Base-by-base conservation (phyloP, 2,329 filamentous ascomycete species). In the Fusarium sp. region DNA sequence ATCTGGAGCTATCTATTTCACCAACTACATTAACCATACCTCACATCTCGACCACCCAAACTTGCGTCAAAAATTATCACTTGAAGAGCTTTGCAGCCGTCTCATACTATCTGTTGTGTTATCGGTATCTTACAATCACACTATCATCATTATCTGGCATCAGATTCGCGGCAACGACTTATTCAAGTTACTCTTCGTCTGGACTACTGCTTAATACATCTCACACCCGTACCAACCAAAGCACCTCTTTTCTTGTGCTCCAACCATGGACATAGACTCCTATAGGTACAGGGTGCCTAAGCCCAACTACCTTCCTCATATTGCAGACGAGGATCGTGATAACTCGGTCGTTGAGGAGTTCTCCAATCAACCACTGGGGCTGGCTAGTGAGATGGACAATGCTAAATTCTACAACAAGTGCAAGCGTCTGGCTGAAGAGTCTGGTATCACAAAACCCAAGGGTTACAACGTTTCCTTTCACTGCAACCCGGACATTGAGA, bases 401-500 rank as follows among this genome's bases (percentile, higher is more conserved):
- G 87, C 85, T 69, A 85, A 85, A 67, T 90, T 86, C 79, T 87
- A 87, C 74, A 85, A 85, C 79, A 89, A 89, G 80, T 88, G 88
- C 81, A 89, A 88, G 79, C 86, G 86, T 61, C 82, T 86, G 28
- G 89, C 88, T 30, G 84, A 88, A 67, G 85, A 89, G 58, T 88
- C 94, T 82, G 92, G 91, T 75, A 94, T 98, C 78, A 90, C 91
- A 59, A 89, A 91, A 41, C 95, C 96, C 4, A 92, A 93, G 79
- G 95, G 95, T 76, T 95, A 97, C 84, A 95, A 89, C 38, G 96
- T 99, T 52, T 98, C 96, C 15, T 98, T 95, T 84, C 96, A 99
- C 82, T 94, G 95, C 84, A 98, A 98, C 79, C 94, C 95, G 4
- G 91, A 94, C 68, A 97, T 98, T 81, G 96, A 99, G 84, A 93